A percentile compares a stretch with the other conserved stretches of the same genome.
These are phyloP conservation scores for Solanum acaule DNA, from an alignment of 257 asterid genomes.

Conservation along the genomic window DNA sequence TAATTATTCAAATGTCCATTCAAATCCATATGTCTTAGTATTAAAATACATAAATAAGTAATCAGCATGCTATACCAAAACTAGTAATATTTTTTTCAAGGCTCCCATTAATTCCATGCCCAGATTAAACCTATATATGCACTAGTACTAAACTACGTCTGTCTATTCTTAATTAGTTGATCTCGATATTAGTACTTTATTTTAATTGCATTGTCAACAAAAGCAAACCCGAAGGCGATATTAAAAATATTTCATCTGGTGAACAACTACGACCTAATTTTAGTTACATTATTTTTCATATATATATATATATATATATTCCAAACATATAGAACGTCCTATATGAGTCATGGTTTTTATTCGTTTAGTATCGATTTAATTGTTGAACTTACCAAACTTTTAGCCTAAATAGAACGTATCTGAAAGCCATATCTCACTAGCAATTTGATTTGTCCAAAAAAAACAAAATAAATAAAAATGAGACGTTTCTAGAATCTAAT, in stretches of 20 bases:
- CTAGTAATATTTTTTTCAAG: not conserved
- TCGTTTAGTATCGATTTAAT: not conserved
- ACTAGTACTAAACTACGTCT: not conserved
- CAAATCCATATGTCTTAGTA: not conserved
- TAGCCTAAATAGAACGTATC: not conserved
- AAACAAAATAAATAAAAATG: not conserved
- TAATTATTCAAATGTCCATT: too few relatives aligned
- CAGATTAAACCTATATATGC: not conserved
- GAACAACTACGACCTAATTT: not conserved
- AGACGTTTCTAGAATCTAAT: not conserved
- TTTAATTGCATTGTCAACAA: not conserved
- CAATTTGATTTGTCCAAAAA: not conserved
- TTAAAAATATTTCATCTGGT: not conserved
- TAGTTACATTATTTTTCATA: not conserved
- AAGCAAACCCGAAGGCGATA: not conserved
- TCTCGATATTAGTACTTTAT: not conserved
- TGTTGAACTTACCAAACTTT: not conserved
- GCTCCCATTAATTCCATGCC: not conserved
- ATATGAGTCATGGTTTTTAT: not conserved
- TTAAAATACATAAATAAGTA: not conserved
- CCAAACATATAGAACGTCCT: not conserved
- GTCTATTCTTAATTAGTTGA: not conserved
- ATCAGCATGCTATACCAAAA: not conserved
- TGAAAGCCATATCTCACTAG: slow-evolving; percentile 9
- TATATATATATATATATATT: not conserved